Conservation (phyloP, 2,329 filamentous ascomycete species). For the Phyllosticta capitalensis region DNA sequence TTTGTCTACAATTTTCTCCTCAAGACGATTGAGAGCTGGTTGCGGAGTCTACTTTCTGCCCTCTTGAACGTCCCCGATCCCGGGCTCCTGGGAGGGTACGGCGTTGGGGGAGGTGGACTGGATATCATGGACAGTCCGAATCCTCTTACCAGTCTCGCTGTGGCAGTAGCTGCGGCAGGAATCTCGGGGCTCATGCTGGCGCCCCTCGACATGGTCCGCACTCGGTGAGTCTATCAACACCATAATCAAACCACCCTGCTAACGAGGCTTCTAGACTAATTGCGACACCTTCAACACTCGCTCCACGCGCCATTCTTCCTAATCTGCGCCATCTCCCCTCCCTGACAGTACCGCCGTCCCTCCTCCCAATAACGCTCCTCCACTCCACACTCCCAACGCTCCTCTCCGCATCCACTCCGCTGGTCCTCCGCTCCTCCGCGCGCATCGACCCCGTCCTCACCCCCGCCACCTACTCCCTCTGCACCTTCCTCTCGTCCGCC, state of each 20-base stretch:
- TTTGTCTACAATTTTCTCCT: constrained; percentile 85
- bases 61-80: constrained; percentile 83
- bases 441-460: constrained; percentile 73
- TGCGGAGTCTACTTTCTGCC: constrained; percentile 79
- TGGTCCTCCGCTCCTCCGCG: constrained; percentile 77
- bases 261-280: constrained; percentile 52
- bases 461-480: constrained; percentile 71
- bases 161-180: constrained; percentile 56
- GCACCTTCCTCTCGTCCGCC: constrained; percentile 71
- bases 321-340: constrained; percentile 71
- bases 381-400: constrained; percentile 78
- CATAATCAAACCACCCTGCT: constrained; percentile 4
- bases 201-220: constrained; percentile 83
- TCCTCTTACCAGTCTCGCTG: constrained; percentile 69
- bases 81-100: constrained; percentile 42
- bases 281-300: constrained; percentile 66
- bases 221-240: constrained; percentile 36
- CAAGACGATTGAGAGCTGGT: constrained; percentile 84
- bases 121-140: constrained; percentile 76
- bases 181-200: constrained; percentile 71
- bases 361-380: constrained; percentile 76
- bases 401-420: constrained; percentile 70
- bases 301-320: constrained; percentile 67
- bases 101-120: constrained; percentile 50
- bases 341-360: constrained; percentile 52